phyloP scores from a whole-genome alignment of 2,329 filamentous ascomycete species.

The Trichoderma sp. region DNA sequence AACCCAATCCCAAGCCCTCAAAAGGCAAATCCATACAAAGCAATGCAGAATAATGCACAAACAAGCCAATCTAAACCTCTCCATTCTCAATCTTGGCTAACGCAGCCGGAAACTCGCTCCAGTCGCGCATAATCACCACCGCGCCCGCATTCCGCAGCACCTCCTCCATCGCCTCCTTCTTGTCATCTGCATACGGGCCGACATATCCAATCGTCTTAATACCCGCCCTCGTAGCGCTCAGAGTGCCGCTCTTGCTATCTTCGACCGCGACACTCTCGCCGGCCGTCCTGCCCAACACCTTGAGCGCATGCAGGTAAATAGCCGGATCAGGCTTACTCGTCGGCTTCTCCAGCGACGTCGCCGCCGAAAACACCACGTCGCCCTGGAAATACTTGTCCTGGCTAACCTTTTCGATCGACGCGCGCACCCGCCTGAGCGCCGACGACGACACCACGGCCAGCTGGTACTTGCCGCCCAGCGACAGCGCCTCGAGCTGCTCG shows the following conservation, averaged over 20 bases:
- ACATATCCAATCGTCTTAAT: conserved; percentile 84
- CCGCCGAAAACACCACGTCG: conserved; percentile 76
- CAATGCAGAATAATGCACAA: not conserved
- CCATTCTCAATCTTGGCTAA: conserved; percentile 47
- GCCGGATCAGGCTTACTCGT: conserved; percentile 89
- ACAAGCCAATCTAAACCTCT: conserved; percentile 26
- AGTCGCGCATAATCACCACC: conserved; percentile 58
- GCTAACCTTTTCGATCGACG: conserved; percentile 73
- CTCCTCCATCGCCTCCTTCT: conserved; percentile 63
- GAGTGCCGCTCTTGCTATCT: conserved; percentile 82
- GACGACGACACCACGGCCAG: conserved; percentile 80
- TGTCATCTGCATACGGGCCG: conserved; percentile 65
- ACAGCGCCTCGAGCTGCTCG: conserved; percentile 63
- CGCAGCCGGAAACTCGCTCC: conserved; percentile 52
- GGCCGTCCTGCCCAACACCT: conserved; percentile 68
- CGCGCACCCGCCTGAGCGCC: conserved; percentile 72
- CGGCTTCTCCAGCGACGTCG: conserved; percentile 72
- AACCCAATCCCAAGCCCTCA: not conserved
- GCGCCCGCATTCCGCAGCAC: conserved; percentile 60
- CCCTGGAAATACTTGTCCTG: conserved; percentile 77
- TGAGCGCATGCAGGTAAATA: conserved; percentile 76
- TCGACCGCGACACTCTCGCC: conserved; percentile 77
- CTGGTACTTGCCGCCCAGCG: conserved; percentile 59
- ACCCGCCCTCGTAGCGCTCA: conserved; percentile 68
- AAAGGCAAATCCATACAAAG: not conserved